Evolutionary conservation across 345 rosid species (phyloP), one percentile per base, ranked within the genome.

Genomic region (Aquilaria yunnanensis): DNA sequence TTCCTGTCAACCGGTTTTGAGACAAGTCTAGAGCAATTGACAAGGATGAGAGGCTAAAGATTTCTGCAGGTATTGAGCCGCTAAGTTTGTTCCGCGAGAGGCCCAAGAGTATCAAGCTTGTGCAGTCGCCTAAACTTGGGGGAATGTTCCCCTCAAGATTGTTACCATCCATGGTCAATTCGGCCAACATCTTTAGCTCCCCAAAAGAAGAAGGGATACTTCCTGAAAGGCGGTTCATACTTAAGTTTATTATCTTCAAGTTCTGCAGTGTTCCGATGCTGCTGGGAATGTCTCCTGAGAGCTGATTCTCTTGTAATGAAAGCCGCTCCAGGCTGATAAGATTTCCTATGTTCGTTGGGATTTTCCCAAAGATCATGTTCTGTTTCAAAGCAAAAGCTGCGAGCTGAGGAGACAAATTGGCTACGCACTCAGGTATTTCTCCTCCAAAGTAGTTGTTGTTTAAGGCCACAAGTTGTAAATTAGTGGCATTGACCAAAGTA

Each of bases 61-160:
- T 34, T 11, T 47, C 16, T 12, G 47, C 16, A 1, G 75, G 65
- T n/a, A 72, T 62, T 14, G 67, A 12, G 32, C 75, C 75, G 1
- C 33, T 62, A 12, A 72, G 47, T 14, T 50, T 16, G 47, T 72
- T 72, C 34, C 30, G 23, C 2, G 8, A 11, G 2, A 67, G 32
- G 14, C 0, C 1, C 0, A 72, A 43, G 14, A 8, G 5, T 43
- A 9, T 54, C 31, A 72, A 50, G 23, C 9, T 13, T 32, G 51
- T 64, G 48, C 60, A 46, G 14, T 57, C 3, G 10, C 67, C 63
- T 10, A 72, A 64, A 56, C 64, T 72, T 8, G n/a, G 46, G 14
- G 75, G 71, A 46, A 72, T 46, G 10, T 34, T 57, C 51, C 71
- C 71, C 37, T 30, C 59, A 37, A 72, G 54, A 32, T 14, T 62